phyloP scores from a whole-genome alignment of 2,329 filamentous ascomycete genomes.

The Trichoderma sp. region DNA sequence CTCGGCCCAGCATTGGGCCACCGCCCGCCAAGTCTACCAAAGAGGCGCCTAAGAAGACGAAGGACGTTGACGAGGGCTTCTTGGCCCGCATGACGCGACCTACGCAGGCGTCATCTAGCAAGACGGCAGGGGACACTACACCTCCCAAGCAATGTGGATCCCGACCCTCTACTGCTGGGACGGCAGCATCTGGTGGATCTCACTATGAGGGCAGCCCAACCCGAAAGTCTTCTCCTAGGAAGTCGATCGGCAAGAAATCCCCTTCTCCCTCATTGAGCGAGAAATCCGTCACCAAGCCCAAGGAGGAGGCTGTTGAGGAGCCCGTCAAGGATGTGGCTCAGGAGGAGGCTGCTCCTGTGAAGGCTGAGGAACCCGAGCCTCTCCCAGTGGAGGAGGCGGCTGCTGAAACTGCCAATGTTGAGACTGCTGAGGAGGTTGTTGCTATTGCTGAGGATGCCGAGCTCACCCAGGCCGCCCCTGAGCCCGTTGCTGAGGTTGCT shows the following conservation, averaged over 20 bases:
- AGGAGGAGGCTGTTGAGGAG: constrained; percentile 12
- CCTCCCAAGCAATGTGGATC: constrained; percentile 44
- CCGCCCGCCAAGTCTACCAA: constrained; percentile 51
- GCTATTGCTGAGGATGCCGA: constrained; percentile 18
- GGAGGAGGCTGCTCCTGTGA: not conserved
- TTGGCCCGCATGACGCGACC: constrained; percentile 80
- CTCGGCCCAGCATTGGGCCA: constrained; percentile 54
- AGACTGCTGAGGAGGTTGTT: constrained; percentile 15
- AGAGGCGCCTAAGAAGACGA: constrained; percentile 46
- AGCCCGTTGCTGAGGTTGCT: constrained; percentile 1
- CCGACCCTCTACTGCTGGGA: constrained; percentile 9
- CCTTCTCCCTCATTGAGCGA: not conserved
- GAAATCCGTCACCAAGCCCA: not conserved
- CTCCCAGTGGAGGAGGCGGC: constrained; percentile 16
- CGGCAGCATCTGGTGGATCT: not conserved
- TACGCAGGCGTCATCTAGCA: constrained; percentile 66
- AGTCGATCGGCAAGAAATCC: not conserved
- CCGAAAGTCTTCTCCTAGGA: constrained; percentile 8
- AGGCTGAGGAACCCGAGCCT: constrained; percentile 6
- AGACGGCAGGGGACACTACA: constrained; percentile 56
- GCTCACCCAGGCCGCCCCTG: constrained; percentile 8
- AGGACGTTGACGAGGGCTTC: constrained; percentile 66
- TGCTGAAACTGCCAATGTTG: constrained; percentile 19
- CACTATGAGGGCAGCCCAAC: not conserved
- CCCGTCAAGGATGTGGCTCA: constrained; percentile 3